Evolutionary conservation across 108 stramenopile species (phyloP).

Genomic region (Cyclostephanos invisitatus): DNA sequence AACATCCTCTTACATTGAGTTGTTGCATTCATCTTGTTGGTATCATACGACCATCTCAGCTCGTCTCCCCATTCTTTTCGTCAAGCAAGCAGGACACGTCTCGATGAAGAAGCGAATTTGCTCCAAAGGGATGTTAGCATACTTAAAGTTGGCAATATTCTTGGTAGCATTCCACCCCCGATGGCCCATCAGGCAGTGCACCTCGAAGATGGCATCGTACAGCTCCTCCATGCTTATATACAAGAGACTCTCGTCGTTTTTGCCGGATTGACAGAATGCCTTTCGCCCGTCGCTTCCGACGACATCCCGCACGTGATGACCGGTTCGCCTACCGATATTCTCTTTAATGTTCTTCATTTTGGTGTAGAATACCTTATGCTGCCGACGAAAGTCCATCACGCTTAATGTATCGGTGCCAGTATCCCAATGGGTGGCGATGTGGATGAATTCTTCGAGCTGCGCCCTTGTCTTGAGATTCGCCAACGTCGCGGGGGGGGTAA

Average conservation of each 20-base stretch:
- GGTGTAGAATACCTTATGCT: constrained; percentile 35
- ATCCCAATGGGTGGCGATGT: constrained; percentile 40
- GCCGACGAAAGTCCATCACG: constrained; percentile 33
- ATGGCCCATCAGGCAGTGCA: constrained; percentile 19
- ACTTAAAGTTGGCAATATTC: constrained; percentile 37
- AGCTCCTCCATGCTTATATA: constrained; percentile 37
- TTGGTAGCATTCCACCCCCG: constrained; percentile 27
- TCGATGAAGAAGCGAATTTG: constrained; percentile 30
- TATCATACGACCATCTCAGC: background rate
- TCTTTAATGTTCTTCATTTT: constrained; percentile 34
- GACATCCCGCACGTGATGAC: constrained; percentile 15
- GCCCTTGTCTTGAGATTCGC: constrained; percentile 28
- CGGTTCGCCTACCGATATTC: constrained; percentile 38
- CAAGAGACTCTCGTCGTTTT: constrained; percentile 44
- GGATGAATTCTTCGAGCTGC: constrained; percentile 33
- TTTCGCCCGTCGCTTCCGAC: constrained; percentile 11
- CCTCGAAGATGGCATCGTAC: constrained; percentile 44
- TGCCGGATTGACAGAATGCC: constrained; percentile 39
- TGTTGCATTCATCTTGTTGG: background rate
- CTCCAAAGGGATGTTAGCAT: constrained; percentile 39
- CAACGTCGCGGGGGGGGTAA: constrained; percentile 12
- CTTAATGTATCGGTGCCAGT: constrained; percentile 30
- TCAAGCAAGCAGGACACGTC: constrained; percentile 35
- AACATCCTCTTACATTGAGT: background rate
- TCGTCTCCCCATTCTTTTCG: background rate